Evolutionary conservation across 768 basidiomycete species (phyloP).

Genomic region (Panaeolus cyanescens): DNA sequence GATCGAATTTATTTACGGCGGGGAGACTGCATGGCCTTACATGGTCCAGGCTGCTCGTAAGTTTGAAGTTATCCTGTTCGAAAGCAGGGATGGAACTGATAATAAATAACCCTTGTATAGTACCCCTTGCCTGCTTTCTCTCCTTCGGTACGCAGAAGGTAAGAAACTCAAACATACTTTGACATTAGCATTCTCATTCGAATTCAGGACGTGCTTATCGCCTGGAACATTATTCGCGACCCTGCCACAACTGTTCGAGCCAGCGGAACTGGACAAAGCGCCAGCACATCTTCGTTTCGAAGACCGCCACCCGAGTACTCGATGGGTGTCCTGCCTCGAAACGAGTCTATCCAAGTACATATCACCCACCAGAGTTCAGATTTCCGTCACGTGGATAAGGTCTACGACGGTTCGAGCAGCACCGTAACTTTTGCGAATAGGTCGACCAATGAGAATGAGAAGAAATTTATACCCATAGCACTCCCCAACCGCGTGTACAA

Average conservation of each 20-base stretch:
- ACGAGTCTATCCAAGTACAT: not conserved
- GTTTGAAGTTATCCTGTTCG: not conserved
- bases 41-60: not conserved
- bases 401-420: not conserved
- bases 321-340: not conserved
- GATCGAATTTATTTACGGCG: not conserved
- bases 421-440: not conserved
- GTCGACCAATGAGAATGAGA: not conserved
- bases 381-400: not conserved
- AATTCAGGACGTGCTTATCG: not conserved
- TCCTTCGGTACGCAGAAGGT: not conserved
- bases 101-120: not conserved
- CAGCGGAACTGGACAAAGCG: not conserved
- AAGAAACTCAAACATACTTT: not conserved
- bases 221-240: not conserved
- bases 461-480: not conserved
- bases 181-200: not conserved
- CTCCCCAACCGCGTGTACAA: not conserved
- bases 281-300: not conserved
- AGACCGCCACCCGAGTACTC: not conserved
- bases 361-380: not conserved
- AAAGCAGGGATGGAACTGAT: not conserved
- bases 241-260: not conserved
- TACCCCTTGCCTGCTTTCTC: not conserved
- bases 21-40: not conserved